A percentile compares a stretch with the other conserved stretches of the same genome.
These are phyloP conservation scores for Daldinia decipiens DNA, from an alignment of 495 filamentous ascomycete species.

Conservation along the genomic window DNA sequence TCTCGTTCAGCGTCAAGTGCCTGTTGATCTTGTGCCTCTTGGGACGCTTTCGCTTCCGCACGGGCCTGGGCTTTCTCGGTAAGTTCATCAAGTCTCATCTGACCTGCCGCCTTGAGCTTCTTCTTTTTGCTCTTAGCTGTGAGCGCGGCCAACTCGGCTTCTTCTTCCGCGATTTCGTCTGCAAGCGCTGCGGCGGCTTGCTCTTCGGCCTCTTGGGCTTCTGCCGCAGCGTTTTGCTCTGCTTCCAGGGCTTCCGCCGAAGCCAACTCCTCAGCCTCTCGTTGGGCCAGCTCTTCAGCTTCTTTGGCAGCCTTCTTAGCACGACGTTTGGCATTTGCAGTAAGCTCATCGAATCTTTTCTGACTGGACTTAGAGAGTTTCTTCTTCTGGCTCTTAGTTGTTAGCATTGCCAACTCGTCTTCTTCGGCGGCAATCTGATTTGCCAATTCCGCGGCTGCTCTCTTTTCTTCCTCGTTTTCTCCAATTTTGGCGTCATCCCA, in stretches of 20 bases:
- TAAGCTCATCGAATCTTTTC: slow-evolving; percentile 50
- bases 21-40: slow-evolving; percentile 43
- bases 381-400: slow-evolving; percentile 47
- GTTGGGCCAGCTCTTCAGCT: slow-evolving; percentile 39
- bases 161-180: slow-evolving; percentile 45
- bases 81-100: slow-evolving; percentile 53
- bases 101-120: slow-evolving; percentile 49
- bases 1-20: slow-evolving; percentile 30
- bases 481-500: slow-evolving; percentile 40
- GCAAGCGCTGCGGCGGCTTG: slow-evolving; percentile 39
- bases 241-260: slow-evolving; percentile 35
- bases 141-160: slow-evolving; percentile 37
- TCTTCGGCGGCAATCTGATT: slow-evolving; percentile 51
- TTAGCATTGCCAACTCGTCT: slow-evolving; percentile 49
- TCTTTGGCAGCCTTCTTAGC: slow-evolving; percentile 45
- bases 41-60: slow-evolving; percentile 42
- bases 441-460: slow-evolving; percentile 36
- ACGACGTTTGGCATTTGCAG: slow-evolving; percentile 44
- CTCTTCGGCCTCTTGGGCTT: slow-evolving; percentile 34
- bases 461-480: slow-evolving; percentile 18
- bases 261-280: slow-evolving; percentile 40
- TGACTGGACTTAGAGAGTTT: slow-evolving; percentile 46
- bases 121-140: slow-evolving; percentile 41
- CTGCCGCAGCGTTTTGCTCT: slow-evolving; percentile 29
- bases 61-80: slow-evolving; percentile 50